Evolutionary conservation across 1,284 basidiomycete genomes (phyloP), one percentile per base, ranked within the genome.

Genomic region (Butyriboletus appendiculatus): DNA sequence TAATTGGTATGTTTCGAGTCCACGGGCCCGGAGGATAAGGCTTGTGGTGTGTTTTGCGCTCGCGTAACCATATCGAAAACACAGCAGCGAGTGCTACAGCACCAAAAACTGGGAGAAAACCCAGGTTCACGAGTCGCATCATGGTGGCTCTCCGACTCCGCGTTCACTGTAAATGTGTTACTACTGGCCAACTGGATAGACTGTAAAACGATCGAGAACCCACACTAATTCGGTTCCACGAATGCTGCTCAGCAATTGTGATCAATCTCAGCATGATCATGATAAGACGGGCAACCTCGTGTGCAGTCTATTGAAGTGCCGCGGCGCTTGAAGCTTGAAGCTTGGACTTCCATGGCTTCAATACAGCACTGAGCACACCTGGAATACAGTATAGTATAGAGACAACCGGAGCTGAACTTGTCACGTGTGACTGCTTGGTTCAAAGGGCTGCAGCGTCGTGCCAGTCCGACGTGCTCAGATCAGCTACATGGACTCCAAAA

Each of bases 21-120:
- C 50, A 51, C 18, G 50, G 50, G 2, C 50, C 50, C 4, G 50
- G 50, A 16, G 50, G 50, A 11, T 51, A 34, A 40, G 37, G 30
- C 14, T 49, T 40, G 22, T 26, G n/a, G 14, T 26, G 26, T 4
- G 30, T 22, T 20, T 24, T 51, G 16, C 37, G 30, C 37, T 34
- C 16, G 35, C n/a, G 14, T 4, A 48, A 18, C 50, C 50, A 51
- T 26, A 39, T 6, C 14, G 32, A 30, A 28, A 45, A 34, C 32
- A 24, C 33, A 16, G n/a, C n/a, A 14, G 5, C 32, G 4, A 45
- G 9, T 11, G 18, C 32, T 20, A 28, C 10, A 9, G 18, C 33
- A 45, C 20, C n/a, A n/a, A 34, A 33, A 9, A n/a, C 10, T 22
- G 14, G 26, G 26, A 1, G 28, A 30, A 18, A 43, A 15, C n/a